Base-by-base conservation (phyloP, 2,329 filamentous ascomycete species). In the Botrytis byssoidea region DNA sequence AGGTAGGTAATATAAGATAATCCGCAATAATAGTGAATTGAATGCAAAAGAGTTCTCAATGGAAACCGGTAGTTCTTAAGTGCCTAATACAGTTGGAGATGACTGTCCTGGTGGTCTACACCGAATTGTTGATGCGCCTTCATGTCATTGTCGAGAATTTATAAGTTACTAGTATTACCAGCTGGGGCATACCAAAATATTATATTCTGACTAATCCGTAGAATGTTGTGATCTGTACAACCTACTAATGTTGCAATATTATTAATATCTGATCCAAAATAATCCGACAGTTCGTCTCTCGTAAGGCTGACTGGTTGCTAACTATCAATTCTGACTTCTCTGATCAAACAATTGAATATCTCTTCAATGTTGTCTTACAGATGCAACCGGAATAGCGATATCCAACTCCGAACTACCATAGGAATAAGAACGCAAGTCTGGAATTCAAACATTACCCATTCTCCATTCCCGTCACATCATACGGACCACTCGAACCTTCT, bases 71-170 rank as follows among this genome's bases (percentile, higher is more conserved):
- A 69, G 44, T 29, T 65, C n/a, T 72, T 64, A 32, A 59, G 51
- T 60, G 12, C 7, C 9, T 40, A 40, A 29, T 66, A 59, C 9
- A 22, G n/a, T 32, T n/a, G 73, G 67, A 78, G 77, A 77, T 74
- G 71, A 73, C 71, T 73, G 51, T 48, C n/a, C n/a, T n/a, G n/a
- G n/a, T n/a, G n/a, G n/a, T n/a, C 35, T 37, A 44, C 61, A 64
- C 61, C 61, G 61, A 64, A 46, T 46, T 65, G n/a, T 32, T n/a
- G 44, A 35, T 48, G 46, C 46, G 59, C 20, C 60, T 63, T 20
- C 37, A 63, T 63, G 22, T 20, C 46, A 48, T 22, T n/a, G 48
- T 51, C 48, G 10, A 48, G 44, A 48, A 46, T 46, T 9, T 9
- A 46, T 35, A 35, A 35, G 32, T 35, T 35, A 35, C 32, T 35